Conservation (phyloP, 2,329 filamentous ascomycete genomes). For the Phialemoniopsis sp. region DNA sequence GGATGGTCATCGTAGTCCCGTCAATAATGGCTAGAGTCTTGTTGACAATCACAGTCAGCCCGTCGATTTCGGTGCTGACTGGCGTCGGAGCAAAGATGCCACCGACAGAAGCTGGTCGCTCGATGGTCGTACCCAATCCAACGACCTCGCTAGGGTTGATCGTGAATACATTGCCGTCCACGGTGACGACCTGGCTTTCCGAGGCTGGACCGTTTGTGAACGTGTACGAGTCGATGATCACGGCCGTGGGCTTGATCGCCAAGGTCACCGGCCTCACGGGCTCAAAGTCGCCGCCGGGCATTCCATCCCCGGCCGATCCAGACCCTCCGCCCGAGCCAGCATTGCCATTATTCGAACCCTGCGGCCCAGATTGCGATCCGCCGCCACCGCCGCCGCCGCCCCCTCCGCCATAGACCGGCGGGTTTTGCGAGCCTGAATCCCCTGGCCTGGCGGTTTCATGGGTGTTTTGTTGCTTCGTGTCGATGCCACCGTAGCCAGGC, state of each 20-base stretch:
- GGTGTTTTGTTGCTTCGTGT: constrained; percentile 7
- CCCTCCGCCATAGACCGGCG: not conserved
- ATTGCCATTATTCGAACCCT: not conserved
- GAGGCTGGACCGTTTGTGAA: constrained; percentile 24
- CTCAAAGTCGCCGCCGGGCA: not conserved
- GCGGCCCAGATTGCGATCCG: too few relatives aligned
- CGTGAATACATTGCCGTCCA: constrained; percentile 31
- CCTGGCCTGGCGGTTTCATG: not conserved
- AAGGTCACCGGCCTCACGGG: constrained; percentile 28
- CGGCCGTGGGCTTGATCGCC: constrained; percentile 35
- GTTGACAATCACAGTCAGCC: constrained; percentile 34
- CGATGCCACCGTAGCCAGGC: constrained; percentile 30
- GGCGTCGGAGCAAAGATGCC: constrained; percentile 24
- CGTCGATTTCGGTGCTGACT: constrained; percentile 31
- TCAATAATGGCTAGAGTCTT: constrained; percentile 35
- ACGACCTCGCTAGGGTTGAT: constrained; percentile 41
- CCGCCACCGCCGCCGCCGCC: constrained; percentile 2
- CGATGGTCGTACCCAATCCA: constrained; percentile 38
- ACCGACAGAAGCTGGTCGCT: constrained; percentile 28
- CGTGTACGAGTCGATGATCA: constrained; percentile 43
- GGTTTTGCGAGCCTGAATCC: constrained; percentile 3
- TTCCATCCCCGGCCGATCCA: not conserved
- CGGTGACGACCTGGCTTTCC: constrained; percentile 16
- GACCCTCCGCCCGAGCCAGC: not conserved
- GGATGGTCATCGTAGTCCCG: constrained; percentile 36